Conservation (phyloP, 2,329 filamentous ascomycete species). For the Peltaster fructicola region DNA sequence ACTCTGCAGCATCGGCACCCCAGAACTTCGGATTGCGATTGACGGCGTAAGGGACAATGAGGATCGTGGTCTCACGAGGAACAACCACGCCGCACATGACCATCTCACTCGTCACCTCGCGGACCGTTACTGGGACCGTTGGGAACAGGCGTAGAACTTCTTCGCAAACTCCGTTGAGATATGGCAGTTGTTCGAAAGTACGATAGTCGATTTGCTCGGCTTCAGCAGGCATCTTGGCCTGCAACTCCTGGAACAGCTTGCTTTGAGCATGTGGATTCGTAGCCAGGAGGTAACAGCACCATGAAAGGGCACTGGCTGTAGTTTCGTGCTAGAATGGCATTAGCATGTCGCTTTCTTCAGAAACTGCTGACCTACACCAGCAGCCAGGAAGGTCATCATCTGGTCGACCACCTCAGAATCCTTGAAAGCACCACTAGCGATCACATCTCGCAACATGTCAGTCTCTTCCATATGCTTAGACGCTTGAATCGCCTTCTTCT, state of each 20-base stretch:
- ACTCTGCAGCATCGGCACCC: constrained; percentile 14
- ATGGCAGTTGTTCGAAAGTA: constrained; percentile 25
- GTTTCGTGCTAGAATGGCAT: too few relatives aligned
- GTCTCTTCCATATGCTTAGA: constrained; percentile 15
- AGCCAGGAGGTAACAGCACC: constrained; percentile 52
- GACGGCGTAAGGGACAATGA: constrained; percentile 25
- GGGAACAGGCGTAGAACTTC: constrained; percentile 29
- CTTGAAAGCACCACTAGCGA: constrained; percentile 35
- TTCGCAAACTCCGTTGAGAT: constrained; percentile 29
- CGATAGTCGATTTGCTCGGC: constrained; percentile 16
- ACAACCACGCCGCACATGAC: constrained; percentile 22
- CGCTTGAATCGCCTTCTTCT: too few relatives aligned
- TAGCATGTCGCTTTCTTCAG: too few relatives aligned
- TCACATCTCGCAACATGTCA: constrained; percentile 31
- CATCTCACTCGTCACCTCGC: constrained; percentile 25
- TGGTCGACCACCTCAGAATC: constrained; percentile 37
- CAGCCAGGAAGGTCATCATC: constrained; percentile 37
- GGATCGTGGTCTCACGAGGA: constrained; percentile 21
- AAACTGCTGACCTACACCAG: too few relatives aligned
- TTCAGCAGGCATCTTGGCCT: constrained; percentile 11
- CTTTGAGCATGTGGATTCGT: constrained; percentile 50
- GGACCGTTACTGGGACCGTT: constrained; percentile 29
- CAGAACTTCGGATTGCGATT: constrained; percentile 23
- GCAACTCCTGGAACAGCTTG: too few relatives aligned
- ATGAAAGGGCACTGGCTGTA: constrained; percentile 58